phyloP scores from a whole-genome alignment of 2,329 filamentous ascomycete species.

The Herpotrichia juniperi region DNA sequence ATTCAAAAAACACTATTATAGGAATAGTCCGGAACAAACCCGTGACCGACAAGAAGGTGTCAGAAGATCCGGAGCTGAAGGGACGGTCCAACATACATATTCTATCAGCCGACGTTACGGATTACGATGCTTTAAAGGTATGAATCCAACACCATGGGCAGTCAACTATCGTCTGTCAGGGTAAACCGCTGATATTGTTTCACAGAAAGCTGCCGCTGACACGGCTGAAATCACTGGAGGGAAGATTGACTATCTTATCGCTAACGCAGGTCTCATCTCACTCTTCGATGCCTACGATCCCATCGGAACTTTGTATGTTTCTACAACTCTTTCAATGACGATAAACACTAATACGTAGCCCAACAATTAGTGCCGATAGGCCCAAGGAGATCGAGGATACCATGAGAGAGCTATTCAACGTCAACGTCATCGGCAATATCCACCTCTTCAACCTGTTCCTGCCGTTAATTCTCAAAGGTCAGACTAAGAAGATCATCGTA shows the following conservation, averaged over 20 bases:
- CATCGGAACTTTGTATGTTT: slow-evolving; percentile 49
- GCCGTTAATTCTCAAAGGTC: slow-evolving; percentile 59
- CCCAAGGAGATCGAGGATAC: slow-evolving; percentile 42
- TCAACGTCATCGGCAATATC: slow-evolving; percentile 60
- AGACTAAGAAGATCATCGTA: slow-evolving; percentile 60
- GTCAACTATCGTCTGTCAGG: background rate
- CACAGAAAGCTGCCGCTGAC: slow-evolving; percentile 22
- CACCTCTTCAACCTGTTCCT: slow-evolving; percentile 61
- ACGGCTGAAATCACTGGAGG: slow-evolving; percentile 25
- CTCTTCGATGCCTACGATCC: slow-evolving; percentile 32
- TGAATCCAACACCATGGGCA: background rate
- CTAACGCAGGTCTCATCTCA: slow-evolving; percentile 54
- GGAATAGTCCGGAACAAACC: slow-evolving; percentile 47
- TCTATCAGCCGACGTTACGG: slow-evolving; percentile 27
- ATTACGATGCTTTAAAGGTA: slow-evolving; percentile 24
- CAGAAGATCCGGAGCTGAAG: slow-evolving; percentile 51
- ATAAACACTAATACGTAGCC: background rate
- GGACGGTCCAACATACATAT: slow-evolving; percentile 27
- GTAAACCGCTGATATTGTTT: background rate
- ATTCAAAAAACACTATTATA: slow-evolving; percentile 38
- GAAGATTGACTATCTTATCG: slow-evolving; percentile 59
- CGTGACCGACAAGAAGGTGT: slow-evolving; percentile 52
- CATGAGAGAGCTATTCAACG: slow-evolving; percentile 43
- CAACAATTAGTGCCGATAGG: slow-evolving; percentile 26
- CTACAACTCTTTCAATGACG: no score